A percentile compares a stretch with the other conserved stretches of the same genome.
These are phyloP conservation scores for Penicillium oxalicum DNA, from an alignment of 2,329 filamentous ascomycete genomes.

Conservation along the genomic window DNA sequence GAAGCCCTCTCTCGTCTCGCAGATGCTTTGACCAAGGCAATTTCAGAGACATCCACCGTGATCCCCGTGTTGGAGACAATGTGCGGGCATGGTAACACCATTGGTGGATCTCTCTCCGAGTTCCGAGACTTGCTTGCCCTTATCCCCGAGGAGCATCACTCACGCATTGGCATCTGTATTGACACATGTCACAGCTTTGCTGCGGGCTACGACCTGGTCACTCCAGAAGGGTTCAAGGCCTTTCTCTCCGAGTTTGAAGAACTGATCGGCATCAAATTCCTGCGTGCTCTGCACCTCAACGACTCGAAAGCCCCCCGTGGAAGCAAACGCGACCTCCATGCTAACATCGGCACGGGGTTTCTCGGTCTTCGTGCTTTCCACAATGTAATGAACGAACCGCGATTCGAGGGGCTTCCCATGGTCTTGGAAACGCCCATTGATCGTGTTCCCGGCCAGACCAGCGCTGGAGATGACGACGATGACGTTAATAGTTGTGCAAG, in stretches of 20 bases:
- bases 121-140: conserved; percentile 74
- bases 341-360: conserved; percentile 94
- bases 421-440: conserved; percentile 96
- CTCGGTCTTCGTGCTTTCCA: conserved; percentile 87
- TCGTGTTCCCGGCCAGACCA: conserved; percentile 45
- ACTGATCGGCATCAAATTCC: conserved; percentile 69
- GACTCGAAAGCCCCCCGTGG: conserved; percentile 86
- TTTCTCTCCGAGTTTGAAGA: conserved; percentile 73
- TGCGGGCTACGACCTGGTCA: conserved; percentile 82
- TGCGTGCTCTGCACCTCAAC: conserved; percentile 85
- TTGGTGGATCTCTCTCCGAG: conserved; percentile 81
- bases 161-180: conserved; percentile 83
- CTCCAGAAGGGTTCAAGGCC: conserved; percentile 63
- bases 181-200: conserved; percentile 97
- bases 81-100: conserved; percentile 81
- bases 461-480: conserved; percentile 14
- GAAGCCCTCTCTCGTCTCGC: conserved; percentile 76
- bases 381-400: conserved; percentile 75
- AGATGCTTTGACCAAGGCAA: conserved; percentile 71
- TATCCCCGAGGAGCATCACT: conserved; percentile 66
- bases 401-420: conserved; percentile 76
- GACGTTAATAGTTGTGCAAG: conserved; percentile 7
- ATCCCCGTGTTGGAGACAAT: conserved; percentile 90
- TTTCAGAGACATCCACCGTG: conserved; percentile 68
- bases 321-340: conserved; percentile 82